Evolutionary conservation across 169 alveolate genomes (phyloP), one percentile per base, ranked within the genome.

Genomic region (Neospora caninum): DNA sequence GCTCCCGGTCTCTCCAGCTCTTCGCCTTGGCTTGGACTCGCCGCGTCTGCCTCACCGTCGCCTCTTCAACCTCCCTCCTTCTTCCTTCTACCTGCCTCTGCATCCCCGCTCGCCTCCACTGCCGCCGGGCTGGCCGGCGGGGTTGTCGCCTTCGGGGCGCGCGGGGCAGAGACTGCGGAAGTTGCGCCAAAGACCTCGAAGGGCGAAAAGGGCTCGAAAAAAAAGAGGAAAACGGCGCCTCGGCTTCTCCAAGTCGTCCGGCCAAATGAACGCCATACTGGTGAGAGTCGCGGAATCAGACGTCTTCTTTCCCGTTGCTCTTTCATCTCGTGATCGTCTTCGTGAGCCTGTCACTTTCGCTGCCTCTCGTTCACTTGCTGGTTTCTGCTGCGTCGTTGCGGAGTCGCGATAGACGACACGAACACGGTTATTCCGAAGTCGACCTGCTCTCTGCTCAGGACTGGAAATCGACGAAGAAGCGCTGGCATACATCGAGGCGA

Each of bases 181-280:
- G 29, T 36, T 1, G 27, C 86, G 39, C 38, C 34, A 70, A 78
- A 78, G 86, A 29, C n/a, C 43, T 20, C 86, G n/a, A 38, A 78
- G 86, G 20, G n/a, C 7, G 86, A 78, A 2, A 78, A 78, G 86
- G 49, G 29, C 27, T 0, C 86, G 4, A 78, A n/a, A 10, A 78
- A n/a, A 43, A n/a, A 20, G 43, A 78, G 31, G 86, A 78, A 78
- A 78, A 20, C 10, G 39, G 20, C 39, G 45, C 89, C 89, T 41
- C 89, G 94, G 18, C 84, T 80, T 0, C 84, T 91, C 49, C 94
- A 91, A 38, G 84, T 91, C 94, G 94, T 91, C 43, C 83, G 83
- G 27, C 94, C 94, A 0, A 91, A 91, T 38, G 94, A 91, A n/a
- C 88, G 83, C 41, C 94, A 91, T 91, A 91, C 94, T 18, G 94